These are phyloP conservation scores for Cordia subcordata DNA, from an alignment of 257 asterid genomes.

Conservation along the genomic window DNA sequence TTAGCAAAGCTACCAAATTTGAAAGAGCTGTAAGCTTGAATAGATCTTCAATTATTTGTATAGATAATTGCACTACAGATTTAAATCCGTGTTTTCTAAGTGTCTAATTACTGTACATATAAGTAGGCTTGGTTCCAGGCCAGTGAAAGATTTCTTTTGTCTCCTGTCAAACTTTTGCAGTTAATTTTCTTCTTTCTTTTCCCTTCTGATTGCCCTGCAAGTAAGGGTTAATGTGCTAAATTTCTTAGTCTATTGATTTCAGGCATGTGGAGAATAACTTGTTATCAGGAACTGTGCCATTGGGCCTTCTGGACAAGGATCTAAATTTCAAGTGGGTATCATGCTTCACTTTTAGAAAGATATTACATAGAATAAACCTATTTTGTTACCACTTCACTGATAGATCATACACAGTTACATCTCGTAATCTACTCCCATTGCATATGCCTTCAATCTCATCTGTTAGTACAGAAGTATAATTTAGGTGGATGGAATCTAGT, in stretches of 20 bases:
- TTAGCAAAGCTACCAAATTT: constrained; percentile 57
- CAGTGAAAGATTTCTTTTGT: no score
- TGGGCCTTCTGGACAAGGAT: constrained; percentile 58
- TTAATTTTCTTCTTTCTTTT: constrained; percentile 3
- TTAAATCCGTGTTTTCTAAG: neutral
- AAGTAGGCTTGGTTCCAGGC: no score
- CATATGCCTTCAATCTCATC: neutral
- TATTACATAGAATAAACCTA: neutral
- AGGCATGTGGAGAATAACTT: constrained; percentile 82
- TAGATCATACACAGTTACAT: neutral
- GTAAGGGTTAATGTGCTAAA: constrained; percentile 1
- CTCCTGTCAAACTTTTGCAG: neutral
- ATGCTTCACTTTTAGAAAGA: constrained; percentile 1
- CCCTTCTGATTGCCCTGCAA: neutral
- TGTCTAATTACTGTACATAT: no score
- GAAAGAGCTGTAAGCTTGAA: constrained; percentile 79
- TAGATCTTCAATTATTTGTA: constrained; percentile 1
- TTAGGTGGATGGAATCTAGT: neutral
- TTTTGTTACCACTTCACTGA: neutral
- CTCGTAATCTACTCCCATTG: neutral
- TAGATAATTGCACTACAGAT: neutral
- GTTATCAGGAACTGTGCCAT: constrained; percentile 68
- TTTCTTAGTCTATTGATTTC: constrained; percentile 25
- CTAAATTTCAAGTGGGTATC: constrained; percentile 68
- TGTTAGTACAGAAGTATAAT: no score